Conservation (phyloP, 805 yeast genomes). For the Candida vartiovaarae region DNA sequence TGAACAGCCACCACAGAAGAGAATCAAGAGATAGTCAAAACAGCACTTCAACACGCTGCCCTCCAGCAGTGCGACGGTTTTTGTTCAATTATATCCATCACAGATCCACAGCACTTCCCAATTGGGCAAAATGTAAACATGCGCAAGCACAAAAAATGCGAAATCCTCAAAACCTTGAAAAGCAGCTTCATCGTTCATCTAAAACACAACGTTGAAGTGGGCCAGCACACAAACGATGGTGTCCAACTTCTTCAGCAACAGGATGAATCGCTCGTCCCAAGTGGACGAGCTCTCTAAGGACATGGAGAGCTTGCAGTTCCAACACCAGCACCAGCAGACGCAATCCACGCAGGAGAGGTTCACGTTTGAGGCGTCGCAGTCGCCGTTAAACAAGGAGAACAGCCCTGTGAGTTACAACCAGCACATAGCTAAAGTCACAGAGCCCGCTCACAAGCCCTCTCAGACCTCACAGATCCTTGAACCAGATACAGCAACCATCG, state of each 20-base stretch:
- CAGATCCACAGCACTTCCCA: slow-evolving; percentile 3
- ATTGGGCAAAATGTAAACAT: slow-evolving; percentile 21
- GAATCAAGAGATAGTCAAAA: slow-evolving; percentile 1
- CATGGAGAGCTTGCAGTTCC: slow-evolving; percentile 23
- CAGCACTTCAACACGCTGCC: too few species aligned
- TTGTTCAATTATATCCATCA: too few species aligned
- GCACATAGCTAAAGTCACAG: slow-evolving; percentile 15
- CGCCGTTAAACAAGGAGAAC: slow-evolving; percentile 36
- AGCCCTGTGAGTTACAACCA: slow-evolving; percentile 21
- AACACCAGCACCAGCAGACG: slow-evolving; percentile 3
- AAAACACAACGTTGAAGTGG: too few species aligned
- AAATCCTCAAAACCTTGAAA: too few species aligned
- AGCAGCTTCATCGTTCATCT: too few species aligned
- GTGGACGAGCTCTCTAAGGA: slow-evolving; percentile 23
- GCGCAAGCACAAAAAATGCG: slow-evolving; percentile 4
- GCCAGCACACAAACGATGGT: slow-evolving; percentile 14
- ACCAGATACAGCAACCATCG: not conserved
- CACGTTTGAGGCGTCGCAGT: slow-evolving; percentile 26
- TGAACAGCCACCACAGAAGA: slow-evolving; percentile 5
- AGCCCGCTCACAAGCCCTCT: slow-evolving; percentile 5
- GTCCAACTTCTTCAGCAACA: slow-evolving; percentile 22
- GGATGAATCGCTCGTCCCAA: slow-evolving; percentile 11
- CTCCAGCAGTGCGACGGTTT: too few species aligned
- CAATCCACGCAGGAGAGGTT: slow-evolving; percentile 16
- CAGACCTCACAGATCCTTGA: slow-evolving; percentile 6